Evolutionary conservation across 305 asterid genomes (phyloP).

Genomic region (Solanum aculeatissimum): DNA sequence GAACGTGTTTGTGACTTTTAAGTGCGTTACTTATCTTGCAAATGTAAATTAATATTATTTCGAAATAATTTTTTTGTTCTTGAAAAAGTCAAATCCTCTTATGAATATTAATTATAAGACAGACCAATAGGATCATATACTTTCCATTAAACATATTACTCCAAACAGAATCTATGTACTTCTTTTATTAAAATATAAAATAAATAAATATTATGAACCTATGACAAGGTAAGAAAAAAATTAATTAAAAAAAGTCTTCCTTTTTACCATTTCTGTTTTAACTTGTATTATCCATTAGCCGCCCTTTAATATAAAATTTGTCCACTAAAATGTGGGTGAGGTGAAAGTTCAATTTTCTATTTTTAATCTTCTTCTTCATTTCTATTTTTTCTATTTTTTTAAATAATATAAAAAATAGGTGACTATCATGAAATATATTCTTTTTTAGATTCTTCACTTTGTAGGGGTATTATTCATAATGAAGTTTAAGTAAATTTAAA

Average conservation of each 20-base stretch:
- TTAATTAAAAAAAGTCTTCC: not conserved
- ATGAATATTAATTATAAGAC: not conserved
- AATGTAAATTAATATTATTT: not conserved
- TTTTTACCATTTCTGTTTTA: not conserved
- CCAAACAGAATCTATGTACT: not conserved
- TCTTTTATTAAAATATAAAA: not conserved
- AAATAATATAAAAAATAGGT: not conserved
- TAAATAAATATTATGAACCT: not conserved
- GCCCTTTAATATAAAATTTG: not conserved
- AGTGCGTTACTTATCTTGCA: not conserved
- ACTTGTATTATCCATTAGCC: not conserved
- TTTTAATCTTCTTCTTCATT: not conserved
- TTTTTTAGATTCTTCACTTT: too few relatives aligned
- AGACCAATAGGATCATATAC: not conserved
- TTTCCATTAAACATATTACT: not conserved
- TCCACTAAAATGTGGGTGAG: not conserved
- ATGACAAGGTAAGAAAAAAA: not conserved
- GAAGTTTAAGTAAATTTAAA: not conserved
- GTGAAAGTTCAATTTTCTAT: not conserved
- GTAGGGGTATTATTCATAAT: too few relatives aligned
- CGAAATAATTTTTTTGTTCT: not conserved
- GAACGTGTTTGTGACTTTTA: not conserved
- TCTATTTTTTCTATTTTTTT: too few relatives aligned
- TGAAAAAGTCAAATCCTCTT: not conserved
- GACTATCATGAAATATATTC: not conserved